phyloP scores from a whole-genome alignment of 129 eudicot genomes.

The Dittrichia graveolens region DNA sequence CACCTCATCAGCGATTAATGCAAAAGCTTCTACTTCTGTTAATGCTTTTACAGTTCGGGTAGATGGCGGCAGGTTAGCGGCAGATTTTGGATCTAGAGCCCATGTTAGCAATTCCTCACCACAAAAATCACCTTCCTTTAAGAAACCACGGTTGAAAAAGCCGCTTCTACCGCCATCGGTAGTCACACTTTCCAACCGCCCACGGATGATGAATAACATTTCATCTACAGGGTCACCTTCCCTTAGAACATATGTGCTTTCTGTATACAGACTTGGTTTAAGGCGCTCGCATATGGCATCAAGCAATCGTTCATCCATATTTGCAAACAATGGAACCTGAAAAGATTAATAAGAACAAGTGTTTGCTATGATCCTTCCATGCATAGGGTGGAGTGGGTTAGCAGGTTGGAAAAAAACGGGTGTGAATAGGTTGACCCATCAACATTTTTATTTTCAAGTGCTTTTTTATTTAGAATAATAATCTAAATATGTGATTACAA shows the following conservation, averaged over 20 bases:
- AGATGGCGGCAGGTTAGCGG: constrained; percentile 74
- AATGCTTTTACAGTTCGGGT: constrained; percentile 81
- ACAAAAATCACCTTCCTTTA: constrained; percentile 82
- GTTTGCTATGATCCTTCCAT: constrained; percentile 2
- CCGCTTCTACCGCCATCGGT: constrained; percentile 96
- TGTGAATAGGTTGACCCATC: neutral
- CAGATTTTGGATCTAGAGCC: constrained; percentile 85
- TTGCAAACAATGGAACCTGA: constrained; percentile 89
- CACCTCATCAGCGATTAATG: constrained; percentile 73
- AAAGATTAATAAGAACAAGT: constrained; percentile 12
- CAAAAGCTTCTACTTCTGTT: constrained; percentile 94
- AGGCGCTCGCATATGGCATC: constrained; percentile 93
- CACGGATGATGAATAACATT: constrained; percentile 86
- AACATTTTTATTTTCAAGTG: neutral
- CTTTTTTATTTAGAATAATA: too few relatives aligned
- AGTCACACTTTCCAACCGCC: constrained; percentile 83
- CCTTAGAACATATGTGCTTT: constrained; percentile 57
- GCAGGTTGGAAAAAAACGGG: neutral
- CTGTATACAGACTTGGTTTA: constrained; percentile 89
- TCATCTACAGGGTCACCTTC: constrained; percentile 95
- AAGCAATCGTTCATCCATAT: constrained; percentile 83
- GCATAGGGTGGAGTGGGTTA: neutral
- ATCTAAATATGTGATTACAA: too few relatives aligned
- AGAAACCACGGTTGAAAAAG: constrained; percentile 72
- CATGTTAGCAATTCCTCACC: constrained; percentile 91